A percentile compares a stretch with the other conserved stretches of the same genome.
These are phyloP conservation scores for Orbilia quercus DNA, from an alignment of 2,329 filamentous ascomycete species.

Conservation along the genomic window DNA sequence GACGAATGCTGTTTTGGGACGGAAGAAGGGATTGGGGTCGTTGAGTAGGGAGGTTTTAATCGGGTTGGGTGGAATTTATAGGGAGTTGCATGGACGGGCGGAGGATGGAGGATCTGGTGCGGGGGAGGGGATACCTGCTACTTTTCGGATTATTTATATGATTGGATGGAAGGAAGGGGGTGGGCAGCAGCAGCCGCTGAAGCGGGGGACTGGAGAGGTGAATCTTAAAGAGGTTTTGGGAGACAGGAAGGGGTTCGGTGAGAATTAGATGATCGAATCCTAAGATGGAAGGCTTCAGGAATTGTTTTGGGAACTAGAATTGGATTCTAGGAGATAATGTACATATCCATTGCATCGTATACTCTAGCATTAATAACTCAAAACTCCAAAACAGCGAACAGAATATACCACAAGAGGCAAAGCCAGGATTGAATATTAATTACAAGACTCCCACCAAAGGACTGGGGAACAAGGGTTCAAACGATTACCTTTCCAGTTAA, in stretches of 20 bases:
- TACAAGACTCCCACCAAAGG: constrained; percentile 13
- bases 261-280: too few relatives aligned
- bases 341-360: too few relatives aligned
- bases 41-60: constrained; percentile 85
- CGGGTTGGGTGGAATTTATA: constrained; percentile 88
- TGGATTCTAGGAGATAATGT: too few relatives aligned
- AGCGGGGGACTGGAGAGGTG: constrained; percentile 84
- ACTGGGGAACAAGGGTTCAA: background rate
- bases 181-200: constrained; percentile 80
- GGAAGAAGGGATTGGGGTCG: constrained; percentile 75
- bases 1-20: constrained; percentile 87
- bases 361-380: background rate
- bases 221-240: constrained; percentile 86
- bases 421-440: background rate
- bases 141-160: constrained; percentile 86
- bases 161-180: constrained; percentile 94
- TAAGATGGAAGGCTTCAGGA: too few relatives aligned
- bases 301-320: too few relatives aligned
- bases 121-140: constrained; percentile 75
- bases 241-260: constrained; percentile 62
- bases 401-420: background rate
- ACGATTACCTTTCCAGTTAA: constrained; percentile 1
- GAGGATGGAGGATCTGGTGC: constrained; percentile 65
- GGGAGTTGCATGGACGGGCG: constrained; percentile 83
- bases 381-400: background rate